Conservation (phyloP, 345 rosid genomes). For the Cardiospermum halicacabum region DNA sequence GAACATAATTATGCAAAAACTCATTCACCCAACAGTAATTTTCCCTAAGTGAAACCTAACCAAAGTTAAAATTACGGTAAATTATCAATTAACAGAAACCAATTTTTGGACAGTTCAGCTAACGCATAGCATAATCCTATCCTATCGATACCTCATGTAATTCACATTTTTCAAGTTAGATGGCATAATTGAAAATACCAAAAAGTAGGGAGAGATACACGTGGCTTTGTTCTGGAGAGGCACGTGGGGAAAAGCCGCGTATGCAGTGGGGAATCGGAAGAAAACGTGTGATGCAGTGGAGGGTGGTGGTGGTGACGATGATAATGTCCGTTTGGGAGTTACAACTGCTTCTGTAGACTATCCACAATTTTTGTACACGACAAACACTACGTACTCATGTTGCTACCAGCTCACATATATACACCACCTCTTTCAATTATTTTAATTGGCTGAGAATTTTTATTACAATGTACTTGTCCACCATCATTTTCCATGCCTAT, state of each 20-base stretch:
- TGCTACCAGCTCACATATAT: too few species aligned
- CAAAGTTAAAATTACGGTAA: too few species aligned
- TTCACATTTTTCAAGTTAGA: neutral
- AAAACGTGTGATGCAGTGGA: neutral
- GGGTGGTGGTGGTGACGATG: constrained; percentile 18
- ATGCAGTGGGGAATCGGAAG: neutral
- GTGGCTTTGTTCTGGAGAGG: neutral
- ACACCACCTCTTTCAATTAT: too few species aligned
- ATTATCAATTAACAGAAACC: too few species aligned
- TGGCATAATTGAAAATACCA: neutral
- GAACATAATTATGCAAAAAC: too few species aligned
- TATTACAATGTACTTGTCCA: neutral
- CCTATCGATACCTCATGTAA: neutral
- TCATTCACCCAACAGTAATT: too few species aligned
- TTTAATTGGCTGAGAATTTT: neutral
- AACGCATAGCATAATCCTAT: too few species aligned
- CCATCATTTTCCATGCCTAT: neutral
- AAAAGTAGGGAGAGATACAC: neutral
- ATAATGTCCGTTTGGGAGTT: constrained; percentile 17
- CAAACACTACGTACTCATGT: constrained; percentile 14
- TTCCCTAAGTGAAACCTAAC: too few species aligned
- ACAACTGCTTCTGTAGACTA: constrained; percentile 34
- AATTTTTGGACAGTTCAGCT: neutral
- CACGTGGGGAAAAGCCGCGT: constrained; percentile 15
- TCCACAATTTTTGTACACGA: neutral